Conservation (phyloP, 139 green algal species). For the Micractinium sp. region DNA sequence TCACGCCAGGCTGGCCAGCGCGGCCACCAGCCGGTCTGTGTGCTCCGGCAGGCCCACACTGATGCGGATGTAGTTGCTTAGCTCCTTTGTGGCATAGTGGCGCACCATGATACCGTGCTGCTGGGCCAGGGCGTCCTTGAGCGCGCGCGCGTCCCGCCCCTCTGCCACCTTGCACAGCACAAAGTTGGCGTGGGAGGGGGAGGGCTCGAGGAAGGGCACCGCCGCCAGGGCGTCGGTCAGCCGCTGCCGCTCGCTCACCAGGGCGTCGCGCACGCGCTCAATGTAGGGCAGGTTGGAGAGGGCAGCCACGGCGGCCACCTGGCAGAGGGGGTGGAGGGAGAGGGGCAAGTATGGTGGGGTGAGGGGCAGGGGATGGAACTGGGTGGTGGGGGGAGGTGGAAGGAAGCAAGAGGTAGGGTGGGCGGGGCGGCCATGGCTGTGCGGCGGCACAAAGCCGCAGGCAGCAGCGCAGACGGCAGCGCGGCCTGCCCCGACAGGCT, state of each 20-base stretch:
- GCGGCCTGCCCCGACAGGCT: too few relatives aligned
- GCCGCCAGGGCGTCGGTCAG: slow-evolving; percentile 67
- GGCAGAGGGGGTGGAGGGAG: neutral
- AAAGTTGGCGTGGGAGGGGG: slow-evolving; percentile 95
- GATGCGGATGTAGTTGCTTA: slow-evolving; percentile 93
- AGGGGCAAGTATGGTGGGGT: neutral
- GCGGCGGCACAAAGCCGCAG: too few relatives aligned
- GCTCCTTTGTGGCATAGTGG: slow-evolving; percentile 92
- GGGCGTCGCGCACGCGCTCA: slow-evolving; percentile 74
- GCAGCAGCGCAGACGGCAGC: too few relatives aligned
- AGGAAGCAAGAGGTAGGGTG: too few relatives aligned
- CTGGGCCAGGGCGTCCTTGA: slow-evolving; percentile 87
- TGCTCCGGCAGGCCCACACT: slow-evolving; percentile 95
- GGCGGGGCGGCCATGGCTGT: too few relatives aligned
- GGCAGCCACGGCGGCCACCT: slow-evolving; percentile 77
- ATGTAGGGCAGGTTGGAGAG: slow-evolving; percentile 82
- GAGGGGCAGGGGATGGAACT: neutral
- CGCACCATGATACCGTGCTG: slow-evolving; percentile 84
- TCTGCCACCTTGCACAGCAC: slow-evolving; percentile 88
- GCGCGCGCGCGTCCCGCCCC: slow-evolving; percentile 73
- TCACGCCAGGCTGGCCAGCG: slow-evolving; percentile 54
- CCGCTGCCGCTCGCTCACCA: slow-evolving; percentile 85
- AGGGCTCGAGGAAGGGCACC: slow-evolving; percentile 91
- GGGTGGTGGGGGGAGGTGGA: too few relatives aligned
- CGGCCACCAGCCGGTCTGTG: slow-evolving; percentile 85